A percentile compares a stretch with the other conserved stretches of the same genome.
Conservation (phyloP, 768 basidiomycete genomes). For the Boletus sensibilis region DNA sequence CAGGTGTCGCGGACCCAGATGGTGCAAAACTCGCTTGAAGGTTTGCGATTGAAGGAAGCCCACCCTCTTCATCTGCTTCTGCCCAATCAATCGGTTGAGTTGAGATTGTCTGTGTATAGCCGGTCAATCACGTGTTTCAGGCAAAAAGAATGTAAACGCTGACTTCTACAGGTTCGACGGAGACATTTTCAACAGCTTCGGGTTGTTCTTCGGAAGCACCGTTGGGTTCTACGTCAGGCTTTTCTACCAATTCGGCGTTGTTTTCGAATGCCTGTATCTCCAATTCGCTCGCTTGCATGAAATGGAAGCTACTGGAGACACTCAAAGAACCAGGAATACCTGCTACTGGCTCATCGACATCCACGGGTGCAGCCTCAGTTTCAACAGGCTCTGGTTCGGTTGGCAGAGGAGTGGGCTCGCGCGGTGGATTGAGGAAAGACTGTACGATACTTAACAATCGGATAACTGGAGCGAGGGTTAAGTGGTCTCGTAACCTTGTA, state of each 20-base stretch:
- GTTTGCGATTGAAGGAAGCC: constrained; percentile 72
- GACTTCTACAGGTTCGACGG: constrained; percentile 31
- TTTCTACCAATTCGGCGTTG: constrained; percentile 56
- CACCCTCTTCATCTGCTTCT: constrained; percentile 68
- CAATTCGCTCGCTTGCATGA: constrained; percentile 81
- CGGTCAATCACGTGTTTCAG: not conserved
- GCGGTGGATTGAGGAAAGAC: constrained; percentile 50
- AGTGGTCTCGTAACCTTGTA: constrained; percentile 2
- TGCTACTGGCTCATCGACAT: constrained; percentile 34
- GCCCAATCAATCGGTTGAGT: constrained; percentile 73
- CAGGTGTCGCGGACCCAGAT: constrained; percentile 68
- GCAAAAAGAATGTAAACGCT: constrained; percentile 14
- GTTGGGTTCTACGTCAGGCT: constrained; percentile 36
- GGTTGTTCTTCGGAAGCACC: constrained; percentile 16
- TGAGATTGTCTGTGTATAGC: constrained; percentile 15
- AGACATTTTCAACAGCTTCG: constrained; percentile 7
- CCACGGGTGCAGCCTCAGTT: constrained; percentile 26
- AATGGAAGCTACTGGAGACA: constrained; percentile 63
- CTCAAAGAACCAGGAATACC: constrained; percentile 40
- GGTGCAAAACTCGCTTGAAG: constrained; percentile 77
- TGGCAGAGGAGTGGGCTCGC: constrained; percentile 34
- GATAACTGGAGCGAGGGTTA: constrained; percentile 44
- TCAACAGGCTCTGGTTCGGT: constrained; percentile 33
- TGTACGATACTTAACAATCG: constrained; percentile 59
- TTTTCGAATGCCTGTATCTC: constrained; percentile 55